Evolutionary conservation across 2,329 filamentous ascomycete species (phyloP).

Genomic region (Aaosphaeria pasadenensis): DNA sequence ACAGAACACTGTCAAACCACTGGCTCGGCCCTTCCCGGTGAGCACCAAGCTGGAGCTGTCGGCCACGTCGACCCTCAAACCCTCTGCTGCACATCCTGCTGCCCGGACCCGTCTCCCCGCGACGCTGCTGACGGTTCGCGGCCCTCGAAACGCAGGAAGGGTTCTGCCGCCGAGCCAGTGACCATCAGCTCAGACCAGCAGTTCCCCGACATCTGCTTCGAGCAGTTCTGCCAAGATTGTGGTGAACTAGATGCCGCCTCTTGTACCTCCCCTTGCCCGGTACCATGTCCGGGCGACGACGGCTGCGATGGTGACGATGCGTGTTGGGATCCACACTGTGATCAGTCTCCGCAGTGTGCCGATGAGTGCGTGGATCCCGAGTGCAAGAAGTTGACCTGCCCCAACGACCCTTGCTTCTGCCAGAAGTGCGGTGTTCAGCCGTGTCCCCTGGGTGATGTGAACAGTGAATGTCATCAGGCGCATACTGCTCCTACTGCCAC

Average conservation of each 20-base stretch:
- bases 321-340: slow-evolving; percentile 35
- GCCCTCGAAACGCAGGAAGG: slow-evolving; percentile 28
- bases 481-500: slow-evolving; percentile 27
- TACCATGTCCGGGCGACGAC: slow-evolving; percentile 27
- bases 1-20: slow-evolving; percentile 13
- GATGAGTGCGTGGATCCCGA: slow-evolving; percentile 33
- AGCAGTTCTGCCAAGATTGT: slow-evolving; percentile 35
- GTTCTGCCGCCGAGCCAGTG: slow-evolving; percentile 15
- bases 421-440: slow-evolving; percentile 30
- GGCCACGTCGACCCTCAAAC: slow-evolving; percentile 20
- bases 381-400: slow-evolving; percentile 30
- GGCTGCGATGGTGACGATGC: slow-evolving; percentile 26
- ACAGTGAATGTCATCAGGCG: slow-evolving; percentile 29
- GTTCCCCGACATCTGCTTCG: slow-evolving; percentile 32
- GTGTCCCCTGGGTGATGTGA: slow-evolving; percentile 28
- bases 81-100: slow-evolving; percentile 24
- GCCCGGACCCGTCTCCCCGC: slow-evolving; percentile 14
- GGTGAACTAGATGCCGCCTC: slow-evolving; percentile 23
- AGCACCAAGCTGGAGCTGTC: slow-evolving; percentile 15
- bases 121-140: slow-evolving; percentile 13
- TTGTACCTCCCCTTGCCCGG: slow-evolving; percentile 18
- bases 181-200: slow-evolving; percentile 19
- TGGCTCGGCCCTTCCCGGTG: slow-evolving; percentile 8
- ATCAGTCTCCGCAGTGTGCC: slow-evolving; percentile 24
- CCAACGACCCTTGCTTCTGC: slow-evolving; percentile 31